phyloP scores from a whole-genome alignment of 495 filamentous ascomycete species.

The Hapsidospora chrysogenum region DNA sequence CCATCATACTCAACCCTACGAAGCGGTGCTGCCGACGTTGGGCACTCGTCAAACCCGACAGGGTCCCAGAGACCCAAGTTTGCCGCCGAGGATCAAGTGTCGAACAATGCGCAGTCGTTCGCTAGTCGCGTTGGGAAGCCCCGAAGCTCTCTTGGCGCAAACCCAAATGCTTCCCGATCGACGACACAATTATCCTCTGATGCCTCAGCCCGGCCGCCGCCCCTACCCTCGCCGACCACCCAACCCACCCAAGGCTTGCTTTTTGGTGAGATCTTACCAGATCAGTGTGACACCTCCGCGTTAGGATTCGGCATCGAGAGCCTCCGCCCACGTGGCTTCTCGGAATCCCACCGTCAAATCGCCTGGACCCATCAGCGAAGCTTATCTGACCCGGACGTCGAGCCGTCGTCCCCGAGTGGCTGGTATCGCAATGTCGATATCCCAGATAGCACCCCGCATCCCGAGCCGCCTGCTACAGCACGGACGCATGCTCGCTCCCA shows the following conservation, averaged over 20 bases:
- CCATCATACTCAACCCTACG: constrained; percentile 3
- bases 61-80: constrained; percentile 18
- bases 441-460: no score
- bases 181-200: constrained; percentile 22
- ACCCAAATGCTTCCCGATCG: constrained; percentile 25
- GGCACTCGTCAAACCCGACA: not conserved
- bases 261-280: constrained; percentile 34
- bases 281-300: constrained; percentile 18
- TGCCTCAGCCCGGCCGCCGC: constrained; percentile 8
- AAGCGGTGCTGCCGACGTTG: no score
- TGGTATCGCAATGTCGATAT: no score
- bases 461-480: constrained; percentile 5
- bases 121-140: constrained; percentile 32
- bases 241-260: constrained; percentile 18
- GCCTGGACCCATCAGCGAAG: constrained; percentile 20
- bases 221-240: constrained; percentile 11
- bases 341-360: constrained; percentile 26
- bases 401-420: constrained; percentile 33
- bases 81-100: constrained; percentile 23
- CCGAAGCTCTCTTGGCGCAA: constrained; percentile 15
- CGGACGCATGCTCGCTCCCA: constrained; percentile 27
- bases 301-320: constrained; percentile 33
- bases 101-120: constrained; percentile 32
- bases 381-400: constrained; percentile 26
- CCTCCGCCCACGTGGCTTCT: constrained; percentile 20